Evolutionary conservation across 768 basidiomycete genomes (phyloP).

Genomic region (Russula compacta): DNA sequence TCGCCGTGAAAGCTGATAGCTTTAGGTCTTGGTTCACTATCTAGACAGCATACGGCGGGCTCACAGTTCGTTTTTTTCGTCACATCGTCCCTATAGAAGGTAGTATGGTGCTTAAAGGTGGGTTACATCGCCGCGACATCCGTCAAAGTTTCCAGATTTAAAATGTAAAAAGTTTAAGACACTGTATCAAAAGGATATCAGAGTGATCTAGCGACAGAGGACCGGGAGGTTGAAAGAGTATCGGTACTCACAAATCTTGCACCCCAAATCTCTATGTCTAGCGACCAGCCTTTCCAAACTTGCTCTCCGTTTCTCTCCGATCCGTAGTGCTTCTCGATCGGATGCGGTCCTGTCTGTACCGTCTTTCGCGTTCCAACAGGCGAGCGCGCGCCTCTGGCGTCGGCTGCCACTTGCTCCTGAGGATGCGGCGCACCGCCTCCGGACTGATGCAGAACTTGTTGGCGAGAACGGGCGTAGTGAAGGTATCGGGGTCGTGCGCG

Average conservation of each 20-base stretch:
- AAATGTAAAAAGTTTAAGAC: not conserved
- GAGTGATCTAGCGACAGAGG: not conserved
- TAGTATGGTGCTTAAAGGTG: not conserved
- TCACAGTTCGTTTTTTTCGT: not conserved
- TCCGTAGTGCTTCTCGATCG: not conserved
- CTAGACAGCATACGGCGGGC: not conserved
- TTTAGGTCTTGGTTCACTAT: not conserved
- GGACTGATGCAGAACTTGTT: slow-evolving; percentile 40
- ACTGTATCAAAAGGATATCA: not conserved
- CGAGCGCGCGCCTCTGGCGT: slow-evolving; percentile 26
- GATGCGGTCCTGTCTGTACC: slow-evolving; percentile 21
- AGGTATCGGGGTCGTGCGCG: slow-evolving; percentile 33
- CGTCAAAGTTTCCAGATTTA: not conserved
- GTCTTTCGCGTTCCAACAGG: slow-evolving; percentile 26
- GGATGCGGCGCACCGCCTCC: slow-evolving; percentile 44
- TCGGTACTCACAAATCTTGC: not conserved
- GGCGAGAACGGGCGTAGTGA: slow-evolving; percentile 35
- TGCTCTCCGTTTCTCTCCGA: not conserved
- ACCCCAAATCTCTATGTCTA: not conserved
- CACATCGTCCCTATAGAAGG: not conserved
- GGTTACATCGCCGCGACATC: not conserved
- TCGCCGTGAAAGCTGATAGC: not conserved
- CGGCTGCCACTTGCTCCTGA: slow-evolving; percentile 38
- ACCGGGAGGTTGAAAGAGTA: not conserved
- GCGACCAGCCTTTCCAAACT: not conserved